Evolutionary conservation across 768 basidiomycete genomes (phyloP), one percentile per base, ranked within the genome.

Genomic region (Peribolospora kevripleyi): DNA sequence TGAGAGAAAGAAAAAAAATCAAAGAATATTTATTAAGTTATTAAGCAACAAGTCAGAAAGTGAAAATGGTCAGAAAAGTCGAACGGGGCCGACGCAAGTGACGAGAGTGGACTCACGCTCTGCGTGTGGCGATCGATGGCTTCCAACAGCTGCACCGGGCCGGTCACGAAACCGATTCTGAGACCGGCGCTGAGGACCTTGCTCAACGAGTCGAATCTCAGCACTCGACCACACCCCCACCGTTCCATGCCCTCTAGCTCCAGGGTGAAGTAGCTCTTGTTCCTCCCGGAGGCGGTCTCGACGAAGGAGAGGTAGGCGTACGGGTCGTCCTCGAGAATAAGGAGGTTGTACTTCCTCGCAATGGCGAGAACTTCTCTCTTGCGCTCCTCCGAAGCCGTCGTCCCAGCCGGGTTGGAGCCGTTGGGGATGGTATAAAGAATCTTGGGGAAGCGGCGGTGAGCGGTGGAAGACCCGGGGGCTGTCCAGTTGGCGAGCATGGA

Each of bases 131-230:
- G 67, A 65, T 87, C 79, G 51, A 90, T 81, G 1, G 76, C 76
- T 51, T 76, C 70, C 13, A 84, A 64, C 42, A 93, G 69, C 7
- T 71, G 66, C 50, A 72, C 72, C 13, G 88, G 85, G 6, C 82
- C 86, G 6, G 80, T 77, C 3, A 76, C 77, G 63, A 82, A 87
- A 6, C 86, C 87, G 57, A 88, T 72, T 14, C 83, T 77, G 60
- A 66, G 55, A 56, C 70, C 69, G 14, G 66, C 67, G 47, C 65
- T 65, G 13, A 70, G 71, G 47, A 90, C 71, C 70, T 93, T 93
- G 54, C 82, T 85, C 54, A 91, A 72, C 63, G 82, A 85, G 65
- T 93, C 88, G 65, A 91, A 86, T 46, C 88, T 77, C 14, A 91
- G 61, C 45, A 91, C 85, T 9, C 80, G 76, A 3, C 88, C 88